Conservation (phyloP, 768 basidiomycete species). For the Boletus coccyginus region DNA sequence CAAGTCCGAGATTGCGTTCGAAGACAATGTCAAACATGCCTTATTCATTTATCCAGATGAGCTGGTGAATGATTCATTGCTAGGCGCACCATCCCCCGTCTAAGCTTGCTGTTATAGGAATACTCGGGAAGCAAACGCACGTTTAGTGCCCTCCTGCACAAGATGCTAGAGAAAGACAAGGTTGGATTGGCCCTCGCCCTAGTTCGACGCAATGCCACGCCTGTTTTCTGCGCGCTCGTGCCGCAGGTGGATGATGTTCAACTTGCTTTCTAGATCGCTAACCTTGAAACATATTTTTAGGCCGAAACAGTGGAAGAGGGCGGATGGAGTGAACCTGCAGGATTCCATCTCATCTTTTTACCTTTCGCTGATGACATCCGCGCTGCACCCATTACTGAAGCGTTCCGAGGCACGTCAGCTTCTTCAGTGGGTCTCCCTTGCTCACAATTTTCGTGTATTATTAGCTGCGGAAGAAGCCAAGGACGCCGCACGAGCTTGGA, state of each 20-base stretch:
- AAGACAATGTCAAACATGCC: constrained; percentile 92
- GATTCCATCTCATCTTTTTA: constrained; percentile 90
- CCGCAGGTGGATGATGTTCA: constrained; percentile 63
- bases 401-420: constrained; percentile 50
- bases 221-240: constrained; percentile 78
- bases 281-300: constrained; percentile 33
- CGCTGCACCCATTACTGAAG: constrained; percentile 65
- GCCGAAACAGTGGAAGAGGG: constrained; percentile 67
- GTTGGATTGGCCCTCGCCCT: constrained; percentile 77
- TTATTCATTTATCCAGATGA: constrained; percentile 93
- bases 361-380: constrained; percentile 96
- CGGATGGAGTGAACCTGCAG: constrained; percentile 81
- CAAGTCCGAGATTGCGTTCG: constrained; percentile 62
- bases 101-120: constrained; percentile 36
- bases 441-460: constrained; percentile 28
- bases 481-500: constrained; percentile 66
- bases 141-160: constrained; percentile 81
- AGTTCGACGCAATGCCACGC: constrained; percentile 67
- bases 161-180: constrained; percentile 77
- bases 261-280: not conserved
- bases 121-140: constrained; percentile 92
- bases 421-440: not conserved
- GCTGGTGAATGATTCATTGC: constrained; percentile 45
- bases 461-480: constrained; percentile 68
- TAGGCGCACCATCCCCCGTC: not conserved